Evolutionary conservation across 1,284 basidiomycete species (phyloP).

Genomic region (Taiwanofungus camphoratus): DNA sequence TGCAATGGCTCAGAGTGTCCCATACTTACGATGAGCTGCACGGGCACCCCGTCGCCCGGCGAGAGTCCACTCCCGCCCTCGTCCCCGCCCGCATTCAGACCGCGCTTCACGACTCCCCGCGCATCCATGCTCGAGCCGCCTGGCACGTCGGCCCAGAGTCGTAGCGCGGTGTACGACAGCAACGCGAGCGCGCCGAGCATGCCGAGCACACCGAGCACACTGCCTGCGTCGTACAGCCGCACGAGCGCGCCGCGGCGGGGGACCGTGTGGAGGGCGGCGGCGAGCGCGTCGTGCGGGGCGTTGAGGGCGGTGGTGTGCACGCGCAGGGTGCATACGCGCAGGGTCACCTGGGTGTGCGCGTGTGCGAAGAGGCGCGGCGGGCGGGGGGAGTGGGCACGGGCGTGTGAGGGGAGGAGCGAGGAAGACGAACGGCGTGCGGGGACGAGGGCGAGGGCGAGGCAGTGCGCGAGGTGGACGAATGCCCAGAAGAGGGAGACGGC

Average conservation of each 20-base stretch:
- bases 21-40: slow-evolving; percentile 43
- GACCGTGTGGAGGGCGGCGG: slow-evolving; percentile 14
- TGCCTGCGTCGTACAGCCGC: slow-evolving; percentile 46
- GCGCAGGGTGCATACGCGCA: slow-evolving; percentile 34
- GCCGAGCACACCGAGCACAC: slow-evolving; percentile 41
- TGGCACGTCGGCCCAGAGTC: too few relatives aligned
- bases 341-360: slow-evolving; percentile 11
- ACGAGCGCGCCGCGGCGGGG: slow-evolving; percentile 22
- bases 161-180: too few relatives aligned
- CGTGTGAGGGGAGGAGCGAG: background rate
- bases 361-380: background rate
- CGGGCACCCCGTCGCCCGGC: slow-evolving; percentile 10
- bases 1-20: too few relatives aligned
- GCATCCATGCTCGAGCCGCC: too few relatives aligned
- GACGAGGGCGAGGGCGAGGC: background rate
- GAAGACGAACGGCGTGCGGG: background rate
- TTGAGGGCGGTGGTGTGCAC: slow-evolving; percentile 54
- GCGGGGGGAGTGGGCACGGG: background rate
- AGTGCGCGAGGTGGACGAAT: background rate
- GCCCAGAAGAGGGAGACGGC: slow-evolving; percentile 1
- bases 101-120: too few relatives aligned
- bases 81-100: too few relatives aligned
- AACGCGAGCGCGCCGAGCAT: slow-evolving; percentile 41
- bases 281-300: slow-evolving; percentile 39
- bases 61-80: too few relatives aligned